Evolutionary conservation across 768 basidiomycete genomes (phyloP), one percentile per base, ranked within the genome.

Genomic region (Lactarius sanguifluus): DNA sequence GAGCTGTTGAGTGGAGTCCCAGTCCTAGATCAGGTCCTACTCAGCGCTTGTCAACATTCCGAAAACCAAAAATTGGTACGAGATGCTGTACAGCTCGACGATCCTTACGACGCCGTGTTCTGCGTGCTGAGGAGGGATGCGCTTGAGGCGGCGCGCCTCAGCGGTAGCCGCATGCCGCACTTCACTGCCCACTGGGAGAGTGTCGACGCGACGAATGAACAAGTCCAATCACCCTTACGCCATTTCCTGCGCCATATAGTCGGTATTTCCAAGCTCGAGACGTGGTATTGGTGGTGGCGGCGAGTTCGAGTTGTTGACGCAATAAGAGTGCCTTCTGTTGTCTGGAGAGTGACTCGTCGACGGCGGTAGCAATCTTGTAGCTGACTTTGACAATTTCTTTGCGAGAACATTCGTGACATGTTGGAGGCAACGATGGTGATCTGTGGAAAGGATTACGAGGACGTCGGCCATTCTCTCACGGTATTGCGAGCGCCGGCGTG

Each of bases 321-420:
- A 94, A 81, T 79, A 92, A 92, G 72, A 88, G 89, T 67, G 92
- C 92, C 72, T 93, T 92, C 76, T 94, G 92, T 71, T 92, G 91
- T 64, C 90, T 92, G 32, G 89, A 90, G 23, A 92, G 82, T 6
- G 86, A 87, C 73, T 93, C 91, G 69, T 91, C 90, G 12, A 94
- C 89, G 25, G 89, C 87, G 34, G 85, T 83, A 6, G 90, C 86
- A 60, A 93, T 91, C 79, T 90, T 92, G 74, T 87, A 86, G 20
- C 88, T 85, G 0, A 94, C 89, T 74, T 94, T 92, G 25, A 85
- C 85, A 41, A 93, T 92, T 89, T 87, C 71, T 92, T 93, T 56
- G 86, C 76, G 73, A 92, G 88, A 15, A 92, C 81, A 61, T 85
- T 82, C 13, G 89, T 87, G 1, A 89, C 88, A 43, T 85, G 85